Evolutionary conservation across 2,329 filamentous ascomycete species (phyloP).

Genomic region (Trichoderma breve): DNA sequence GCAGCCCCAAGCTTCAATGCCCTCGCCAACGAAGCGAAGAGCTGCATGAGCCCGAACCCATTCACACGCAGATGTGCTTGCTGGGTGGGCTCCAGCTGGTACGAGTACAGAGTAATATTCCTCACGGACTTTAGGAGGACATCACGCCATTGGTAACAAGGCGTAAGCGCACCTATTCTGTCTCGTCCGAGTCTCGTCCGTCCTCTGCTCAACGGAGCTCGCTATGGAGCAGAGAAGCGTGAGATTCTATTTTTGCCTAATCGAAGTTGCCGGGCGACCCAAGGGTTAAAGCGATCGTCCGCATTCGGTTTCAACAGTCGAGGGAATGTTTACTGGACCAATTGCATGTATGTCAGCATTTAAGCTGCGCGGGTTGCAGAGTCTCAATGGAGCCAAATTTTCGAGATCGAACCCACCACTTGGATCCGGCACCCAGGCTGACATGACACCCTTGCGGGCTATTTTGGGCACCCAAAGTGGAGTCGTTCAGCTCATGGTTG

Average conservation of each 20-base stretch:
- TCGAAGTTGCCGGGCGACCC: background rate
- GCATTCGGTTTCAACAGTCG: slow-evolving; percentile 7
- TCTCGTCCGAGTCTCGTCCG: background rate
- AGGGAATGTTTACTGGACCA: background rate
- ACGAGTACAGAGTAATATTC: background rate
- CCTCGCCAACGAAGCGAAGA: background rate
- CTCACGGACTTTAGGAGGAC: background rate
- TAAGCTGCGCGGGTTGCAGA: slow-evolving; percentile 9
- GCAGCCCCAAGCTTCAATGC: slow-evolving; percentile 2
- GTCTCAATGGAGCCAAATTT: background rate
- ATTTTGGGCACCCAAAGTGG: slow-evolving; percentile 18
- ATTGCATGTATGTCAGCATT: slow-evolving; percentile 11
- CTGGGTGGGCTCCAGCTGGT: background rate
- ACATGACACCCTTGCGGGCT: background rate
- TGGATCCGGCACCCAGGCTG: slow-evolving; percentile 6
- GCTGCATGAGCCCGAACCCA: background rate
- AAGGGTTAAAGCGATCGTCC: background rate
- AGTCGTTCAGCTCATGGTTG: background rate
- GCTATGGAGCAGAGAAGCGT: background rate
- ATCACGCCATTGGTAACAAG: background rate
- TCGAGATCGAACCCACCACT: slow-evolving; percentile 10
- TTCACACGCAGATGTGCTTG: background rate
- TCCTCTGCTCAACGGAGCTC: background rate
- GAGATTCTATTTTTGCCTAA: slow-evolving; percentile 17
- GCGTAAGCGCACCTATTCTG: background rate